Conservation (phyloP, 768 basidiomycete genomes). For the Lentinula detonsa region DNA sequence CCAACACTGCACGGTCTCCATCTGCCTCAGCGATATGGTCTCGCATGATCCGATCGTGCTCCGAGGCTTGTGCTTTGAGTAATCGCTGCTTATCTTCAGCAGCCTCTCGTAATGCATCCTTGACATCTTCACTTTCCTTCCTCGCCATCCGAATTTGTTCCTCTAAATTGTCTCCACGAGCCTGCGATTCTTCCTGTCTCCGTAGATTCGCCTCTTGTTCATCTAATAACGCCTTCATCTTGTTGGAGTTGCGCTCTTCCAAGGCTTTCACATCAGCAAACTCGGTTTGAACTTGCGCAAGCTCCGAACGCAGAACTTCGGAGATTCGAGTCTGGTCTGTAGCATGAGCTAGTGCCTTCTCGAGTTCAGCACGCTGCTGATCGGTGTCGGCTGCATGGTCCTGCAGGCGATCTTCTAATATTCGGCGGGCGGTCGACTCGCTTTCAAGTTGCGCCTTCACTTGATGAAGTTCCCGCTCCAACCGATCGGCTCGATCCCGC, state of each 20-base stretch:
- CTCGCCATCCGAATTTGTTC: constrained; percentile 66
- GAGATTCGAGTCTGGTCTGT: constrained; percentile 58
- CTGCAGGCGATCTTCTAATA: constrained; percentile 57
- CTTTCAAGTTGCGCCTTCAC: constrained; percentile 58
- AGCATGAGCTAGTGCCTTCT: constrained; percentile 58
- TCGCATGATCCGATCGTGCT: constrained; percentile 58
- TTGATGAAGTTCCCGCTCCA: constrained; percentile 64
- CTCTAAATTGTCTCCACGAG: constrained; percentile 70
- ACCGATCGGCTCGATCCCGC: constrained; percentile 43
- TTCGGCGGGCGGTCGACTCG: constrained; percentile 53
- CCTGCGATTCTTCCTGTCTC: constrained; percentile 69
- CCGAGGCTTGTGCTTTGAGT: constrained; percentile 65
- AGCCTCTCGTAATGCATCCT: constrained; percentile 61
- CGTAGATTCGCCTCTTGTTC: constrained; percentile 71
- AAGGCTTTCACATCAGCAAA: constrained; percentile 64
- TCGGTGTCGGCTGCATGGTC: constrained; percentile 54
- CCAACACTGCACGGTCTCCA: constrained; percentile 87
- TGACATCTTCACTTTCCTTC: constrained; percentile 66
- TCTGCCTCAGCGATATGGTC: constrained; percentile 93
- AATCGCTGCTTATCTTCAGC: constrained; percentile 75
- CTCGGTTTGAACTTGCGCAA: constrained; percentile 53
- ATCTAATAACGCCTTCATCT: constrained; percentile 59
- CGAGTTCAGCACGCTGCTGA: constrained; percentile 45
- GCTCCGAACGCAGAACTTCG: constrained; percentile 56
- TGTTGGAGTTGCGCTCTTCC: constrained; percentile 57